Conservation (phyloP, 2,329 filamentous ascomycete genomes). For the Pseudopithomyces maydicus region DNA sequence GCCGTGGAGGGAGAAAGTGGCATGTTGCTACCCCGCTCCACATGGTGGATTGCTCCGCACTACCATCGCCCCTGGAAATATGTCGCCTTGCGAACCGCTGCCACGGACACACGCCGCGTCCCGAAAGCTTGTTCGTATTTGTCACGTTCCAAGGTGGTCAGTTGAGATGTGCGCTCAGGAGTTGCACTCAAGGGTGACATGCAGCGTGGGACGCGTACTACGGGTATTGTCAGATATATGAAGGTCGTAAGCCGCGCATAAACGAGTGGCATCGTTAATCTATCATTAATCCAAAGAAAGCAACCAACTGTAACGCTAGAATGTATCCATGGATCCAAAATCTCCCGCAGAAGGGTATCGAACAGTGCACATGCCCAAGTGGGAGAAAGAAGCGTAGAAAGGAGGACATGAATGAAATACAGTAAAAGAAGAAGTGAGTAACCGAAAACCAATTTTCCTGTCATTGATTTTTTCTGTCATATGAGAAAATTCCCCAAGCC, state of each 20-base stretch:
- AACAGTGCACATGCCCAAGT: background rate
- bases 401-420: background rate
- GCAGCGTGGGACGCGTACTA: slow-evolving; percentile 13
- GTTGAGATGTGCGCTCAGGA: background rate
- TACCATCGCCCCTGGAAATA: too few species aligned
- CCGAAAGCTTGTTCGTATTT: background rate
- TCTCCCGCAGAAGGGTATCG: slow-evolving; percentile 3
- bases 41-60: slow-evolving; percentile 3
- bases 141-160: background rate
- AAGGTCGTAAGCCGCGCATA: slow-evolving; percentile 14
- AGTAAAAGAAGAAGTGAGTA: background rate
- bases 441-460: background rate
- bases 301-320: background rate
- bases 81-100: too few species aligned
- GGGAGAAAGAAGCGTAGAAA: background rate
- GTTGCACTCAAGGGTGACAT: slow-evolving; percentile 22
- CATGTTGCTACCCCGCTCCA: slow-evolving; percentile 22
- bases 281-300: slow-evolving; percentile 16
- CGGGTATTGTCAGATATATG: slow-evolving; percentile 12
- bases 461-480: background rate
- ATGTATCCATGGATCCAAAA: background rate
- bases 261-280: slow-evolving; percentile 8
- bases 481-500: too few species aligned
- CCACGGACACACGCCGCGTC: too few species aligned
- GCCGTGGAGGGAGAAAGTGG: slow-evolving; percentile 18